Conservation (phyloP, 108 stramenopile genomes). For the Mayamaea pseudoterrestris region DNA sequence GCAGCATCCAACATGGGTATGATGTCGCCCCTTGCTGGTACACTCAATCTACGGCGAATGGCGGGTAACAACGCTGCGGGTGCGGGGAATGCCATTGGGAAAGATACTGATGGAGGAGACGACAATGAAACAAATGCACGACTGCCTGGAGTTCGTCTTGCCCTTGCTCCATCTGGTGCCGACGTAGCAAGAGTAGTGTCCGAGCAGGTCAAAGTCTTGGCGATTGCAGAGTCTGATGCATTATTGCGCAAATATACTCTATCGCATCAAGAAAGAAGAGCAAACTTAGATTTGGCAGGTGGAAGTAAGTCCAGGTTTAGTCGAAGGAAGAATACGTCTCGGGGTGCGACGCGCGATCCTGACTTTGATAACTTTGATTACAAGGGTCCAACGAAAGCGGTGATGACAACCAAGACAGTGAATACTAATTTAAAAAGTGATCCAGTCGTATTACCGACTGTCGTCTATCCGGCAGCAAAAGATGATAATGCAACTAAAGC, state of each 20-base stretch:
- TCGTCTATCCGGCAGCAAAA: constrained; percentile 7
- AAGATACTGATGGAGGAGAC: neutral
- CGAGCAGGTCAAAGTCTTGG: constrained; percentile 28
- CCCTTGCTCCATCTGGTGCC: constrained; percentile 15
- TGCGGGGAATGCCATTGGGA: constrained; percentile 6
- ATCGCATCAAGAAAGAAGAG: constrained; percentile 4
- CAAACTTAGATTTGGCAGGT: constrained; percentile 10
- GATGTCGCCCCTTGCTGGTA: no score
- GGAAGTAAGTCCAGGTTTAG: constrained; percentile 11
- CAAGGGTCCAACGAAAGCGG: constrained; percentile 11
- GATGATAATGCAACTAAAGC: constrained; percentile 4
- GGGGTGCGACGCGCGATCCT: constrained; percentile 13
- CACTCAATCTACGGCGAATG: no score
- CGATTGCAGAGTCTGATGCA: constrained; percentile 24
- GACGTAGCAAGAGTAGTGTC: constrained; percentile 25
- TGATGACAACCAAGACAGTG: neutral
- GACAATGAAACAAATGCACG: neutral
- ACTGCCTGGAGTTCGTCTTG: constrained; percentile 7
- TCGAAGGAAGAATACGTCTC: constrained; percentile 10
- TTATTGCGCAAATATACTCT: constrained; percentile 22
- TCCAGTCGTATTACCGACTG: neutral
- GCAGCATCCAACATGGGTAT: neutral
- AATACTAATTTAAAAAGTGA: neutral
- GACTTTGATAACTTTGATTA: constrained; percentile 43
- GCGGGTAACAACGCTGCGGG: neutral